Percentiles rank a stretch among this genome's conserved stretches.
Evolutionary conservation across 1,284 basidiomycete species (phyloP).

Genomic region (Fistulinella cinereoalba): DNA sequence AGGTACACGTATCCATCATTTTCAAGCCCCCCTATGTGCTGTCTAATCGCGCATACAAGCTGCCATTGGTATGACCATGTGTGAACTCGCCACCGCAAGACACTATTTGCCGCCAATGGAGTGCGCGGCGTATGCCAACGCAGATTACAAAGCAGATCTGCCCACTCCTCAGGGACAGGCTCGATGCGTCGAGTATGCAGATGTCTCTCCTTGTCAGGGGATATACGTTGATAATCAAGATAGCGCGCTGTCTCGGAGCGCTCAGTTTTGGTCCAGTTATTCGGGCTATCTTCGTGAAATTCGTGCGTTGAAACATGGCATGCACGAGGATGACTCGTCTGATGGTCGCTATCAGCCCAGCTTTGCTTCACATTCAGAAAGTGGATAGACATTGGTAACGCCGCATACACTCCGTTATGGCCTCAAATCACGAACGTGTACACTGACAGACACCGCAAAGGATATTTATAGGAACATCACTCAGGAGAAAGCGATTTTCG

Average conservation of each 20-base stretch:
- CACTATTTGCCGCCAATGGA: conserved; percentile 65
- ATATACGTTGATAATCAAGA: background rate
- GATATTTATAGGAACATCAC: conserved; percentile 67
- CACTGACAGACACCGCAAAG: conserved; percentile 54
- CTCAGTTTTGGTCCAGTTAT: conserved; percentile 80
- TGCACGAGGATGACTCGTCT: conserved; percentile 12
- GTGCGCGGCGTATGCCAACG: conserved; percentile 45
- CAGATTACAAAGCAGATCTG: conserved; percentile 8
- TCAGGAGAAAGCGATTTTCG: conserved; percentile 50
- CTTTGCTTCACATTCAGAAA: conserved; percentile 69
- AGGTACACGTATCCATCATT: conserved; percentile 31
- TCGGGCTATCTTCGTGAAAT: conserved; percentile 77
- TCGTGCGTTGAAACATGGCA: conserved; percentile 45
- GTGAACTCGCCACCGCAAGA: conserved; percentile 68
- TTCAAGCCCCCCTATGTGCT: conserved; percentile 1
- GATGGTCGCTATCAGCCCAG: conserved; percentile 47
- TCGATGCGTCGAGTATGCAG: conserved; percentile 56
- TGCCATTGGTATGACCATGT: conserved; percentile 73
- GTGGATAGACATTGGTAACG: conserved; percentile 66
- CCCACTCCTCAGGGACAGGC: conserved; percentile 31
- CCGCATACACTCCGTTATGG: conserved; percentile 12
- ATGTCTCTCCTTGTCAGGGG: conserved; percentile 2
- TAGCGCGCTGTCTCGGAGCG: conserved; percentile 70
- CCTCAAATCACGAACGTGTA: conserved; percentile 8
- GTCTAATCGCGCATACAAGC: conserved; percentile 40